These are phyloP conservation scores for Lagenaria siceraria DNA, from an alignment of 306 rosid genomes.

Conservation along the genomic window DNA sequence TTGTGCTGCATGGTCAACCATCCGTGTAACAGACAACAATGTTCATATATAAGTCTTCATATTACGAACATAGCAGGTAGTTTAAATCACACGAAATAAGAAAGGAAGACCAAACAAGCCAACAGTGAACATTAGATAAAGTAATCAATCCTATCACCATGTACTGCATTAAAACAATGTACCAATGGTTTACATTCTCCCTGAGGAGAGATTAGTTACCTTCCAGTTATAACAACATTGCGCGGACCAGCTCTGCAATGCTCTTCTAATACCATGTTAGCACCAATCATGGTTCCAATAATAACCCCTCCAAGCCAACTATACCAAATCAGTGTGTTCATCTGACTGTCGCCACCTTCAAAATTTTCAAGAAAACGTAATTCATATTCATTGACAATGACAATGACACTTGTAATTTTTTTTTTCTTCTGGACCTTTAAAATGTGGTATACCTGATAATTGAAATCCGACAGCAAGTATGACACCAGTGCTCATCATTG, in stretches of 20 bases:
- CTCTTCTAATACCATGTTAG: slow-evolving; percentile 84
- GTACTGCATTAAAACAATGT: background rate
- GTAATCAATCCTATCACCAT: background rate
- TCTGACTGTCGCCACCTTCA: slow-evolving; percentile 73
- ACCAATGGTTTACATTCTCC: background rate
- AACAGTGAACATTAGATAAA: background rate
- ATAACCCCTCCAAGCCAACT: slow-evolving; percentile 97
- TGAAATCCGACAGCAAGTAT: slow-evolving; percentile 73
- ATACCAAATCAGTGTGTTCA: slow-evolving; percentile 71
- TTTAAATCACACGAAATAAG: background rate
- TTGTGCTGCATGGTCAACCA: slow-evolving; percentile 41
- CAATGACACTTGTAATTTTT: background rate
- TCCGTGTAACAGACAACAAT: background rate
- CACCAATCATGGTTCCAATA: slow-evolving; percentile 91
- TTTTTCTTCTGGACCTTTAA: background rate
- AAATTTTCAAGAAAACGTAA: slow-evolving; percentile 10
- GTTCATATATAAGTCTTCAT: background rate
- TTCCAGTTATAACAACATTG: slow-evolving; percentile 84
- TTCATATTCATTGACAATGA: background rate
- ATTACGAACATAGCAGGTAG: background rate
- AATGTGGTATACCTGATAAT: slow-evolving; percentile 52
- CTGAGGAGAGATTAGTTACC: slow-evolving; percentile 28
- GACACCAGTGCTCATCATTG: slow-evolving; percentile 97
- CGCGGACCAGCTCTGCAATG: slow-evolving; percentile 92
- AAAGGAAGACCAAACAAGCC: background rate